Evolutionary conservation across 1,284 basidiomycete species (phyloP), one percentile per base, ranked within the genome.

Genomic region (Paramarasmius palmivorus): DNA sequence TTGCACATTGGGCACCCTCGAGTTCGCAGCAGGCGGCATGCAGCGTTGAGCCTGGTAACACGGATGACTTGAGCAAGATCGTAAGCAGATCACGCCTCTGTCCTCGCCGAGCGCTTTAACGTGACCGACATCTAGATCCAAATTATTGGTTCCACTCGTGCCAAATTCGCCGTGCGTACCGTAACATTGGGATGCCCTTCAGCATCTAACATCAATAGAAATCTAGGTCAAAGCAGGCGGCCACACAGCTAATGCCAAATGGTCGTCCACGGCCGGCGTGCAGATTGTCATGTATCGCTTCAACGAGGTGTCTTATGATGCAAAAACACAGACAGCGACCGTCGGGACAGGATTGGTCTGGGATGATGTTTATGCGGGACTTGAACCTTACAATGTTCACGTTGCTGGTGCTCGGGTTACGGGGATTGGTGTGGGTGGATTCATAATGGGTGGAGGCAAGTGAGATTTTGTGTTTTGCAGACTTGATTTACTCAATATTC

Each of bases 391-490:
- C 39, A 67, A 67, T 4, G 71, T 79, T 6, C 83, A 73, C 40
- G 80, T 84, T 10, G 72, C 82, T 1, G 83, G 82, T 8, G 81
- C 78, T 15, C 68, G 81, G 2, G 74, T 77, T 0, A 56, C 72
- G 1, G 79, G 82, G n/a, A 75, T 84, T 9, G 82, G 83, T n/a
- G 77, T 83, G 2, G 79, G 76, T 9, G 81, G 82, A 1, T 77
- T 79, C 45, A 76, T 68, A 0, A 72, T 84, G 0, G 81, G 81
- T 0, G 82, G 81, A 70, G 83, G 82, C 75, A 61, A 19, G 68
- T 55, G 3, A 9, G 20, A 3, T 20, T 17, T n/a, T 15, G n/a
- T 12, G 6, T 14, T 37, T 36, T 12, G 12, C 15, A 19, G 19
- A 34, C 15, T 14, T 14, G 37, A 15, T 25, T n/a, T 10, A 23